Base-by-base conservation (phyloP, 139 green algal species). In the Gonium pectorale region DNA sequence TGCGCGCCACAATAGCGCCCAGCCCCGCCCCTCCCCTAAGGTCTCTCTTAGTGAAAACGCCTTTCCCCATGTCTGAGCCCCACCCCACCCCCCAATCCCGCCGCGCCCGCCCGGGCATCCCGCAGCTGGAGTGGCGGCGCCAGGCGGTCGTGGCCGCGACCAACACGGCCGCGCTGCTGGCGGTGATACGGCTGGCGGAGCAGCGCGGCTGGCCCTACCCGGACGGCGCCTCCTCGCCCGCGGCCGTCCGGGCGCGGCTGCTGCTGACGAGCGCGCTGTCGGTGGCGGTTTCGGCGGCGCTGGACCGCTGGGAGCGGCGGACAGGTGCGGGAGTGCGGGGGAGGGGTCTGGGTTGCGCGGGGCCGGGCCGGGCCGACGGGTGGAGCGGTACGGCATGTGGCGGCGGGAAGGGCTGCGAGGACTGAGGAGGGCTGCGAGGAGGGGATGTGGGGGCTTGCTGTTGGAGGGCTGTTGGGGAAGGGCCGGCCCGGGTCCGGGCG, bases 141-240 rank as follows among this genome's bases (percentile, higher is more conserved):
- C 71, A 80, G 35, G 35, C 51, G 13, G 7, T 80, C 0, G 35
- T 80, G 7, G 37, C 51, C 3, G 33, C 27, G 13, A 37, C 51
- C 7, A 67, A 80, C 51, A 6, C 11, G 11, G 7, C 9, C 27
- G 5, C 11, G 35, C 7, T 80, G 35, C 24, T 51, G 24, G 0
- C 24, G 5, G 8, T 80, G 35, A 80, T 67, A 0, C 24, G 2
- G 6, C 35, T 80, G 51, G 21, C 37, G 35, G 71, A 33, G 33
- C 24, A 21, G 7, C 71, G 71, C 24, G 51, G 51, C 71, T 80
- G 71, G 71, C 71, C 71, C 17, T 80, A 80, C 71, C 15, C 2
- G 19, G 46, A 6, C 51, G 17, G 2, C 51, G 46, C 11, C 6
- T 15, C 15, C 69, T 33, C 27, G 19, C 69, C 69, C 37, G 17